Percentiles rank a stretch among this genome's conserved stretches.
Conservation (phyloP, 108 stramenopile genomes). For the Aureococcus anophagefferens region DNA sequence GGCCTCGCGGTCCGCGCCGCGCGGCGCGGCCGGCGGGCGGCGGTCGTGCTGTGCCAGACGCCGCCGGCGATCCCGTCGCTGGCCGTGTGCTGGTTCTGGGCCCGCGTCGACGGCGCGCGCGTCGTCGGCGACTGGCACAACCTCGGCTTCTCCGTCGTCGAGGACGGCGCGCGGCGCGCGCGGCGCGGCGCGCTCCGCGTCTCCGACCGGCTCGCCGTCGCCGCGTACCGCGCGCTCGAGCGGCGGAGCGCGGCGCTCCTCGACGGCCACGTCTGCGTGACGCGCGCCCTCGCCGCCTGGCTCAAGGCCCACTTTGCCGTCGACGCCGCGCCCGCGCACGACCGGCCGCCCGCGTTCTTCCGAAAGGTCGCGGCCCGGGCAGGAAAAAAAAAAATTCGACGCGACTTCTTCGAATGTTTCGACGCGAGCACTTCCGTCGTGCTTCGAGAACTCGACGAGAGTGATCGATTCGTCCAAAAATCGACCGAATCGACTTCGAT, state of each 20-base stretch:
- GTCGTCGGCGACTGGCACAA: conserved; percentile 73
- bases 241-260: conserved; percentile 56
- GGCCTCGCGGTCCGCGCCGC: conserved; percentile 5
- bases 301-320: conserved; percentile 55
- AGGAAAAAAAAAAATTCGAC: too few relatives aligned
- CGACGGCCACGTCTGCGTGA: conserved; percentile 80
- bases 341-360: conserved; percentile 57
- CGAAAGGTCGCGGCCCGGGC: too few relatives aligned
- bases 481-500: too few relatives aligned
- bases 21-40: background rate
- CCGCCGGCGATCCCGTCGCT: conserved; percentile 89
- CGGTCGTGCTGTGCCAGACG: conserved; percentile 78
- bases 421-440: too few relatives aligned
- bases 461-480: too few relatives aligned
- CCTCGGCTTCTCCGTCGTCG: conserved; percentile 87
- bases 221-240: conserved; percentile 41
- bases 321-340: conserved; percentile 39
- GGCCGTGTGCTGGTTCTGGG: conserved; percentile 35
- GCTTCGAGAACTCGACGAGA: too few relatives aligned
- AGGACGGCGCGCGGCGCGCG: conserved; percentile 4
- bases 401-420: too few relatives aligned
- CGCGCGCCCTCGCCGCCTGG: conserved; percentile 72
- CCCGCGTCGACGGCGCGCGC: conserved; percentile 13
- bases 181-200: background rate
- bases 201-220: conserved; percentile 21